phyloP scores from a whole-genome alignment of 306 rosid species.

The Prunus padus region DNA sequence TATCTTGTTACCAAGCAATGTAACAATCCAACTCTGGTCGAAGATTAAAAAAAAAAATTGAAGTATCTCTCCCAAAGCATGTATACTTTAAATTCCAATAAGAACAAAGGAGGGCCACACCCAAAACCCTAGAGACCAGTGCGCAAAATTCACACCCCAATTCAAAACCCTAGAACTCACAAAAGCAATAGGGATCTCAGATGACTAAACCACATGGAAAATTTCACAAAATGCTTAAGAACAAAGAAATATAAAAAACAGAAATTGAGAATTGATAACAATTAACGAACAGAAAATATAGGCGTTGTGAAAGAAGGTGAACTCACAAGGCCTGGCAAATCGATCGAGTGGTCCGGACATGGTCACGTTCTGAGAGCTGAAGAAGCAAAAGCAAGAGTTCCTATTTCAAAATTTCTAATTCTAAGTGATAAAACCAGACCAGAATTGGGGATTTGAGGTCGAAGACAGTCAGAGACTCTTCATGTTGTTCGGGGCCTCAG shows the following conservation, averaged over 20 bases:
- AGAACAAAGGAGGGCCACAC: background rate
- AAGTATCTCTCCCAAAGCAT: background rate
- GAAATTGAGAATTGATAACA: background rate
- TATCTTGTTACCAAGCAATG: too few relatives aligned
- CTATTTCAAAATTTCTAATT: background rate
- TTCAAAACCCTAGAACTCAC: slow-evolving; percentile 5
- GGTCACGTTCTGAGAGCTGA: slow-evolving; percentile 14
- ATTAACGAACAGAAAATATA: background rate
- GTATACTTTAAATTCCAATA: background rate
- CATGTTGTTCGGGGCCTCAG: background rate
- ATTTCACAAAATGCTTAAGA: background rate
- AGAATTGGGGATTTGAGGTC: background rate
- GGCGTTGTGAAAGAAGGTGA: background rate
- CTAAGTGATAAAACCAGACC: background rate
- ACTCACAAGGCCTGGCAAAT: slow-evolving; percentile 87
- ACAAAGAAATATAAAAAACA: background rate
- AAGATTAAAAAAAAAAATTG: too few relatives aligned
- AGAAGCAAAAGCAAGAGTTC: slow-evolving; percentile 22
- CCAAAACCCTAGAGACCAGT: background rate
- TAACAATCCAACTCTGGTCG: too few relatives aligned
- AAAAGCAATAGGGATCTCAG: background rate
- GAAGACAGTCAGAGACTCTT: background rate
- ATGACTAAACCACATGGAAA: background rate
- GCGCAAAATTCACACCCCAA: background rate
- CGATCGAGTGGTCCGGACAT: slow-evolving; percentile 91